Conservation (phyloP, 169 alveolate genomes). For the Babesia gibsoni region DNA sequence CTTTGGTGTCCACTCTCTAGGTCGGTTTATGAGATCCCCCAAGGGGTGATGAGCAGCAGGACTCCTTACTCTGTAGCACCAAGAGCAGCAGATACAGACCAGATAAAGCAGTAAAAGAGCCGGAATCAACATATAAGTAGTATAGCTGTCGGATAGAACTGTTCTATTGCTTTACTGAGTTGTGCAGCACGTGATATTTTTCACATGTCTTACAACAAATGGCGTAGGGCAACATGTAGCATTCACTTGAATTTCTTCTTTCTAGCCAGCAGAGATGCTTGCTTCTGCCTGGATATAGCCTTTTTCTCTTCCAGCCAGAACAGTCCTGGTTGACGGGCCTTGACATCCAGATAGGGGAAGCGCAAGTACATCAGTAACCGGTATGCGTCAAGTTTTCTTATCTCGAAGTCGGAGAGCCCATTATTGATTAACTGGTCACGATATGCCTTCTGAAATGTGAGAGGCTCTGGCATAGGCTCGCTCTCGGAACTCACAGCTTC, state of each 20-base stretch:
- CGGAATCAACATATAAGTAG: slow-evolving; percentile 12
- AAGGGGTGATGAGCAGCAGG: no score
- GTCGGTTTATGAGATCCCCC: no score
- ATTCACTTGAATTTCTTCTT: slow-evolving; percentile 27
- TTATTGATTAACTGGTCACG: slow-evolving; percentile 54
- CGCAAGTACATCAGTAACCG: slow-evolving; percentile 67
- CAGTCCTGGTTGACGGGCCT: slow-evolving; percentile 67
- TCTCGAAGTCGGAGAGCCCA: slow-evolving; percentile 60
- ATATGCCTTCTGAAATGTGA: slow-evolving; percentile 55
- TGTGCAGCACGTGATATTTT: no score
- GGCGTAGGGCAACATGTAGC: no score
- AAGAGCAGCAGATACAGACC: background rate
- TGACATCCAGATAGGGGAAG: slow-evolving; percentile 69
- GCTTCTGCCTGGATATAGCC: slow-evolving; percentile 73
- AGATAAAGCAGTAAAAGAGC: background rate
- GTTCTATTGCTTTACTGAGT: no score
- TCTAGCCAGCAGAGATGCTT: slow-evolving; percentile 67
- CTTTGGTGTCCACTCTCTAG: no score
- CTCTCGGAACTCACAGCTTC: slow-evolving; percentile 58
- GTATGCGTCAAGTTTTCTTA: slow-evolving; percentile 67
- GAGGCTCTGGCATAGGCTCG: slow-evolving; percentile 60
- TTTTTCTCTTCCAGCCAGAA: slow-evolving; percentile 77
- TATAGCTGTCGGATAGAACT: no score
- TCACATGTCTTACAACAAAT: background rate
- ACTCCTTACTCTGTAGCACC: slow-evolving; percentile 10